Evolutionary conservation across 2,329 filamentous ascomycete genomes (phyloP), one percentile per base, ranked within the genome.

Genomic region (Dactylellina haptotyla): DNA sequence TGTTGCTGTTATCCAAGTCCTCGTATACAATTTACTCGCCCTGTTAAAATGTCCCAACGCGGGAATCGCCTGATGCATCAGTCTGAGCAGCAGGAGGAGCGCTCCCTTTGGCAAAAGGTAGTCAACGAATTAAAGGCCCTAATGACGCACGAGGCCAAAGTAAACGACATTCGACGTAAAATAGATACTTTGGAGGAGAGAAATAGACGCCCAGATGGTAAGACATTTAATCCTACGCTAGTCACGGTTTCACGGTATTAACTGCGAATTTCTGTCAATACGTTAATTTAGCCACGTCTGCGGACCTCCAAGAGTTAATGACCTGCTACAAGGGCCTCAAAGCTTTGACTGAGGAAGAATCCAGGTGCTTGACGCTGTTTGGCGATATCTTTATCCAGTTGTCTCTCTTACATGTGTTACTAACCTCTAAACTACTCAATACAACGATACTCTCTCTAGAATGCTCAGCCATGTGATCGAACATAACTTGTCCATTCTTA

Each of bases 81-180:
- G 50, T 62, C 69, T 6, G 77, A 78, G 50, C 75, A 77, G 51
- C 77, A 78, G 51, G 77, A 78, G 46, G 77, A 78, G 62, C 69
- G 71, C 18, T 76, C 76, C 48, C 58, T 77, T 18, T 78, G 77
- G 77, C 72, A 75, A 12, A 77, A 76, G 67, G 76, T 78, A 39
- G 77, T 77, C 37, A 76, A 74, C 18, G 77, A 76, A 46, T 51
- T 78, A 23, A 77, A 77, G 34, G 76, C 75, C 3, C 77, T 77
- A 41, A 74, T 75, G 61, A 56, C 34, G 4, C 76, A 76, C 23
- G 69, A 73, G 39, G 69, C 69, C 6, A 65, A 62, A 66, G 56
- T 73, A 26, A 73, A 66, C 14, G 69, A 73, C 25, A 73, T 57
- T 6, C 23, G 61, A 51, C 69, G 69, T n/a, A 73, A 73, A 48